Base-by-base conservation (phyloP, 2,329 filamentous ascomycete species). In the Diaporthe ilicicola region DNA sequence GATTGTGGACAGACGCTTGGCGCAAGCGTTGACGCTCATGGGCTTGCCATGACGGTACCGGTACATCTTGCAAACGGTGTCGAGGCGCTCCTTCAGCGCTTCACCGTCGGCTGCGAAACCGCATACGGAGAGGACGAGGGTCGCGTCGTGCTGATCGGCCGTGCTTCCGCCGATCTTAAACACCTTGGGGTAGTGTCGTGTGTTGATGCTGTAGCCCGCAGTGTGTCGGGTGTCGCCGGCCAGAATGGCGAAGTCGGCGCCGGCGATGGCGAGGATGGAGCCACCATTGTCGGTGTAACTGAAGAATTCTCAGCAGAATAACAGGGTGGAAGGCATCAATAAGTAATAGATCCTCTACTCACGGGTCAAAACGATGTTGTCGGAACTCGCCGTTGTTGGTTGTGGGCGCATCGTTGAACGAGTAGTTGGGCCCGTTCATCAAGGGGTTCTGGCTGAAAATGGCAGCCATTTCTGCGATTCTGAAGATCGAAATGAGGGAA, bases 211-310 rank as follows among this genome's bases (percentile, higher is more conserved):
- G 90, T 97, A 99, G 80, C 97, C 96, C 75, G 93, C 93, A 69
- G 95, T 97, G 79, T 94, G 94, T 81, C 96, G 93, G 77, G 96
- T 99, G 86, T 99, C 96, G 84, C 97, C 96, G 54, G 96, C 96
- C 81, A 99, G 91, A 84, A 99, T 97, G 80, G 94, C 91, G 87
- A 98, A 99, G 86, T 97, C 93, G 80, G 91, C 91, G 76, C 97
- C 96, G 48, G 94, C 92, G 82, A 99, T 98, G 79, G 94, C 96
- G 70, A 99, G 90, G 68, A 96, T 98, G 72, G 94, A 97, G 76
- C 96, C 96, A 77, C 96, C 96, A 82, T 99, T 99, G 86, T 99
- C 95, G 76, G 96, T 97, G 84, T 99, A 99, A 77, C 93, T 96
- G 76, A 75, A 44, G 74, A 66, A 32, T 4, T 3, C 42, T 73